Percentiles rank a stretch among this genome's conserved stretches.
These are phyloP conservation scores for Colletotrichum sidae DNA, from an alignment of 2,329 filamentous ascomycete genomes.

Conservation along the genomic window DNA sequence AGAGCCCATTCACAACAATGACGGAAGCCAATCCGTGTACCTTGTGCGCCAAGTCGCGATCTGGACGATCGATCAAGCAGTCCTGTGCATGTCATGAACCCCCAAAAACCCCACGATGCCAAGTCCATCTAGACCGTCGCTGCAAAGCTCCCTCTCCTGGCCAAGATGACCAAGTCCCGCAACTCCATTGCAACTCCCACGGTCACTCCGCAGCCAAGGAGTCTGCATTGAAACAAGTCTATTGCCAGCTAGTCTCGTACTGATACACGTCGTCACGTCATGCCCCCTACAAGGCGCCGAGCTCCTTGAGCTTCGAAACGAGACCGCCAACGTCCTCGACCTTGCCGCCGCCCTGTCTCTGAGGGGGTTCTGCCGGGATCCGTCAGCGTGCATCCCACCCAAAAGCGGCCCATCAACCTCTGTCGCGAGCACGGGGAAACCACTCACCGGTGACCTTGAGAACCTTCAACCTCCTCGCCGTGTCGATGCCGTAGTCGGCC, in stretches of 20 bases:
- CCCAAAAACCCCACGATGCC: no score
- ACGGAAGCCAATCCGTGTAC: not conserved
- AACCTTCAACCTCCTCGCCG: conserved; percentile 83
- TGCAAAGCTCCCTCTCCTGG: not conserved
- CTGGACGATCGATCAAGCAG: no score
- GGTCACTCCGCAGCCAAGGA: not conserved
- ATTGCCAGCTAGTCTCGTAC: conserved; percentile 27
- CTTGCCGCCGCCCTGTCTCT: conserved; percentile 93
- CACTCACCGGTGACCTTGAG: conserved; percentile 83
- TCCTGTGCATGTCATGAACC: no score
- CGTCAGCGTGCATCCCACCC: conserved; percentile 8
- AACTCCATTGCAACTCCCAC: not conserved
- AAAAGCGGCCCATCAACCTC: not conserved
- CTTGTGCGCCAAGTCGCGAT: no score
- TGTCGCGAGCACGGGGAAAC: conserved; percentile 39
- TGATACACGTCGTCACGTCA: conserved; percentile 18
- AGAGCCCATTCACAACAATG: not conserved
- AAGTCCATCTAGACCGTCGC: no score
- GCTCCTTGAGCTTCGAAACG: conserved; percentile 92
- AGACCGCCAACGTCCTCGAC: conserved; percentile 98
- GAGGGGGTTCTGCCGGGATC: conserved; percentile 76
- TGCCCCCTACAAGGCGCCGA: conserved; percentile 80
- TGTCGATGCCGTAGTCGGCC: conserved; percentile 83
- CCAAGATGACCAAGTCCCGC: not conserved
- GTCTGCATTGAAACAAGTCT: conserved; percentile 22